Evolutionary conservation across 805 yeast genomes (phyloP), one percentile per base, ranked within the genome.

Genomic region (Geotrichum ghanense): DNA sequence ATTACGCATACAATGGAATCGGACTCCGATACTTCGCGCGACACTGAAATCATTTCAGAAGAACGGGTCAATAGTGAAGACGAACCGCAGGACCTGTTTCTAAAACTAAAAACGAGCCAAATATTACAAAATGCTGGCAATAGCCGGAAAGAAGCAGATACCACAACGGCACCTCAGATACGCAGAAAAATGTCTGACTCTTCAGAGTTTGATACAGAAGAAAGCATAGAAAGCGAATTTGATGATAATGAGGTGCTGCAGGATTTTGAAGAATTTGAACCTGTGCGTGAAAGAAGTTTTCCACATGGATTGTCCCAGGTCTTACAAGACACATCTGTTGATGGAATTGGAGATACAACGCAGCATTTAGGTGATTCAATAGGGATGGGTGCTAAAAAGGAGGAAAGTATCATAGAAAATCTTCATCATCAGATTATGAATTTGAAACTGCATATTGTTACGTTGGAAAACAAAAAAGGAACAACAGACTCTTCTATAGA

Each of bases 391-490:
- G 37, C 37, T 10, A 31, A 31, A 19, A 31, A 31, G 37, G 37
- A 31, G 37, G 5, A 31, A 12, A 40, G 45, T 12, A 21, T 45
- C 34, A 44, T 49, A n/a, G 52, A 49, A 7, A 20, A 14, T 19
- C 45, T 49, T 27, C 26, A 42, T 21, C 44, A 34, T n/a, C 48
- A 49, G 35, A 44, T 41, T 26, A 47, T 49, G 22, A 43, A 49
- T 35, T 44, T 49, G 16, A 49, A 49, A 46, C 44, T 49, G 24
- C 42, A 42, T 22, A 42, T 49, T 20, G 44, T 47, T 9, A 42
- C 47, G 10, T 35, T 46, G 26, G 52, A 49, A 31, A 35, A 31
- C 7, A 41, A 42, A 34, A 17, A 27, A 3, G 31, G 22, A 12
- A 35, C 40, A 9, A 12, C 43, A 14, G 37, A 44, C 21, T 46